Base-by-base conservation (phyloP, 1,284 basidiomycete species). In the Takashimella tepidaria region DNA sequence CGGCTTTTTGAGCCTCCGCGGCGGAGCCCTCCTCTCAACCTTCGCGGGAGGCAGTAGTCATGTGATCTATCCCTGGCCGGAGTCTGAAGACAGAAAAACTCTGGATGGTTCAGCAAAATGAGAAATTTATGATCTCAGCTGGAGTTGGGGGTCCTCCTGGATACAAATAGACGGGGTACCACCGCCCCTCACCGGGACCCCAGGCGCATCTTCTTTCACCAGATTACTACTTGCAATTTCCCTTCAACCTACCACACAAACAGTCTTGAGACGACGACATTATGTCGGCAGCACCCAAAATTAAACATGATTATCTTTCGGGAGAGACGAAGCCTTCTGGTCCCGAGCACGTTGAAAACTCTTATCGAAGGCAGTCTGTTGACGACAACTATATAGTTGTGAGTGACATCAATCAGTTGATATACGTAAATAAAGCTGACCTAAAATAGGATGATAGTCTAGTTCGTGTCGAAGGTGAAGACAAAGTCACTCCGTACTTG, bases 391-490 rank as follows among this genome's bases (percentile, higher is more conserved):
- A 37, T 37, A 16, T 37, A 8, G 31, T 37, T 8, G 31, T 37
- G 31, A 37, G 31, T 37, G 16, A 37, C 31, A 37, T 16, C 13
- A 19, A 16, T 43, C 13, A 19, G 20, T 43, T 47, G 27, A 79
- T 78, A 57, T 63, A 68, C 11, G 67, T 76, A 42, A 52, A 51
- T 10, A 37, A 8, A 8, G 31, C 31, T 37, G 16, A 37, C 8
- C 31, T 8, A 37, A 16, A 8, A 37, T 37, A 37, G 31, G 31
- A 37, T 16, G 31, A 37, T 8, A 37, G 31, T 37, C 42, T 51
- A 6, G 42, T 51, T 20, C 41, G 42, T 19, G 49, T 41, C 41
- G 49, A 51, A 20, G 26, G 26, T 21, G 49, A 51, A 27, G 49
- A 51, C 23, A 43, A 45, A 25, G 25, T 51, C 20, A 51, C 49